Base-by-base conservation (phyloP, 805 yeast genomes). In the Pichia exigua region DNA sequence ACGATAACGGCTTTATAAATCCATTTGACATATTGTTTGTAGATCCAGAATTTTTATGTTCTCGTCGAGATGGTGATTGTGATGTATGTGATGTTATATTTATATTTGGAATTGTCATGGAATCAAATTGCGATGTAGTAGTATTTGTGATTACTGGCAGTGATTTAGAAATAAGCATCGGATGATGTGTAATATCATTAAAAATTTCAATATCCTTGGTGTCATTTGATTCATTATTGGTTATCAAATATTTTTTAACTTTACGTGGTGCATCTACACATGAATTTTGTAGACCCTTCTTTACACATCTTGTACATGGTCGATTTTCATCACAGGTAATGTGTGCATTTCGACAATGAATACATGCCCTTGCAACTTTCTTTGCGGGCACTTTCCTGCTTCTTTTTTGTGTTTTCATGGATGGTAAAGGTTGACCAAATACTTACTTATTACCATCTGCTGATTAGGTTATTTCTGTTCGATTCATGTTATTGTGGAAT, bases 241-340 rank as follows among this genome's bases (percentile, higher is more conserved):
- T 35, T 35, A 78, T 73, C 49, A 91, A 66, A 57, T 91, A 91
- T 65, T 92, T 92, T 69, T 87, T 86, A 56, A 80, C 75, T 67
- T 89, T 90, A 45, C 98, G 72, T 2, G 94, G 94, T 6, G 97
- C 97, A 69, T 94, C 97, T 32, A 79, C 79, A 69, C 98, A 92
- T 0, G 87, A 73, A 17, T 71, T 77, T 1, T 75, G 77, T 17
- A 89, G 68, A 0, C 91, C 92, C 61, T 89, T 74, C 28, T 73
- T 73, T 3, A 85, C 65, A 66, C 99, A 92, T 47, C 96, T 67
- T 50, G 76, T 75, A 61, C 99, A 92, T 0, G 78, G 63, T 71
- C 77, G 51, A 4, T 59, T 45, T 20, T 82, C 79, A 59, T 91
- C 97, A 66, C 99, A 92, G 0, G 97, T 87, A 74, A 91, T 80